phyloP scores from a whole-genome alignment of 495 filamentous ascomycete species.

The Trichodelitschia bisporula region DNA sequence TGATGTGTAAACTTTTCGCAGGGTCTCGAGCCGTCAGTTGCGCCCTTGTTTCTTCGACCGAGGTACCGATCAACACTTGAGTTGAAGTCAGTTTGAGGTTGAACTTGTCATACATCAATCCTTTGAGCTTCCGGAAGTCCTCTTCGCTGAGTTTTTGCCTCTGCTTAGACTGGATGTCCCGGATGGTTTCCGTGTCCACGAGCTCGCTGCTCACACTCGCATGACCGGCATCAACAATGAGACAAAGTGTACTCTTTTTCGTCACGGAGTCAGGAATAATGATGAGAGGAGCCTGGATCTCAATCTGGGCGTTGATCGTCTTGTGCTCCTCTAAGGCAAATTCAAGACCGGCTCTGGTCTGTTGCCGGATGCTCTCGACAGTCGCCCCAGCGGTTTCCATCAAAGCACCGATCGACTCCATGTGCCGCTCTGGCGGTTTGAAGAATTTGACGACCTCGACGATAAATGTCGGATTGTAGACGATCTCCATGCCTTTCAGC shows the following conservation, averaged over 20 bases:
- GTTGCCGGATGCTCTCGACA: conserved; percentile 78
- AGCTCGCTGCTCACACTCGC: conserved; percentile 81
- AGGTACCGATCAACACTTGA: conserved; percentile 86
- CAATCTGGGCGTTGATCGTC: conserved; percentile 85
- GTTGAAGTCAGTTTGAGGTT: conserved; percentile 76
- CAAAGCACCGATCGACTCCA: conserved; percentile 89
- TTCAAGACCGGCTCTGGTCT: conserved; percentile 84
- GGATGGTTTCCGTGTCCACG: conserved; percentile 69
- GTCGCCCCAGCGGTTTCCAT: conserved; percentile 89
- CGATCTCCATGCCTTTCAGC: conserved; percentile 82
- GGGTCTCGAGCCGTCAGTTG: conserved; percentile 50
- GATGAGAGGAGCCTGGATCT: conserved; percentile 85
- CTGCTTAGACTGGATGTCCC: conserved; percentile 75
- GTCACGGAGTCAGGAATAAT: conserved; percentile 89
- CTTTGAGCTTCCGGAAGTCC: conserved; percentile 66
- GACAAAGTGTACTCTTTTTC: conserved; percentile 48
- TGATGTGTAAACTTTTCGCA: conserved; percentile 57
- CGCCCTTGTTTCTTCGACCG: conserved; percentile 68
- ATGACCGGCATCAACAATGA: conserved; percentile 92
- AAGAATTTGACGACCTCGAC: conserved; percentile 84
- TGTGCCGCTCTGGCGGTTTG: conserved; percentile 82
- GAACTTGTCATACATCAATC: conserved; percentile 91
- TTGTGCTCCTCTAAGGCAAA: conserved; percentile 95
- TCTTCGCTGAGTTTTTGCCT: conserved; percentile 67
- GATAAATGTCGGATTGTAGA: conserved; percentile 85